Base-by-base conservation (phyloP, 176 grass and related monocot species). In the Tuctoria greenei region DNA sequence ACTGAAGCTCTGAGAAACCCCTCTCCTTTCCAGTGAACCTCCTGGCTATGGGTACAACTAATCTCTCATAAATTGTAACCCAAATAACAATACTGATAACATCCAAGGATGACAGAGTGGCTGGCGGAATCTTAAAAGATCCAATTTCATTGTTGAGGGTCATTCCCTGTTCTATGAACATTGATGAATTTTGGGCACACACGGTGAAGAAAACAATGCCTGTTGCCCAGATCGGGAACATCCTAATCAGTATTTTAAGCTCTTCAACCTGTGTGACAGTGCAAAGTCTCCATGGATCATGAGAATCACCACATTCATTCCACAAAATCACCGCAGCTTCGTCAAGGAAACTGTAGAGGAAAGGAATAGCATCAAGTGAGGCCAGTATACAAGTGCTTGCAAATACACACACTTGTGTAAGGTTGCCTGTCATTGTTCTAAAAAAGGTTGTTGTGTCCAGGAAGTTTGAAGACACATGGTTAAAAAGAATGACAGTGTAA, bases 141-240 rank as follows among this genome's bases (percentile, higher is more conserved):
- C 88, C 74, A 8, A 97, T 38, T 40, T 38, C 68, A 34, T 62
- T 84, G 69, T 97, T 62, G 62, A 97, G 84, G 16, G 56, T 20
- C 88, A 97, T 91, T 47, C 91, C 91, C 68, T 97, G 91, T 63
- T 91, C 91, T 54, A 97, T 79, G 65, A 93, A 97, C 81, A 97
- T 87, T 16, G 86, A 89, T 20, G 86, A 87, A 17, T 89, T 88
- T 76, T 93, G 91, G 73, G 81, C 82, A 28, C 78, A 87, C 44
- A 97, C 94, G 8, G 94, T 83, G 27, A 90, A 83, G 78, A 97
- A 97, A 18, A 91, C 60, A 35, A 97, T 97, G 42, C 77, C 85
- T 15, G 91, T 93, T 61, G 90, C 86, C 93, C 90, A 91, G 64
- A 97, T 86, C 52, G 93, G 93, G 76, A 97, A 88, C 88, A 97